Evolutionary conservation across 129 eudicot species (phyloP).

Genomic region (Dittrichia graveolens): DNA sequence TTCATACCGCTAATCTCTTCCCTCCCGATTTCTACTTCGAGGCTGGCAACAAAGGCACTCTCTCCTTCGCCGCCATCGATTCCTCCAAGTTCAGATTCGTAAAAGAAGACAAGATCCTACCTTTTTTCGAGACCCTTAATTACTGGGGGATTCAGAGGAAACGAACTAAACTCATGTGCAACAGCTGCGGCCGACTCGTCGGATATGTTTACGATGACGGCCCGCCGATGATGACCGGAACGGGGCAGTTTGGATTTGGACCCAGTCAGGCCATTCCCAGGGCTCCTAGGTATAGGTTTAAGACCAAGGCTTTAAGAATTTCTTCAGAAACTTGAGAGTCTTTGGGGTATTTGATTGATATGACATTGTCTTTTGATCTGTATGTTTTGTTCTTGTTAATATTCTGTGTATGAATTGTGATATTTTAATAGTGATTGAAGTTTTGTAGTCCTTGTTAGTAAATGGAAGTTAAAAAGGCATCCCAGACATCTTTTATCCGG

Average conservation of each 20-base stretch:
- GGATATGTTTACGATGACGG: slow-evolving; percentile 89
- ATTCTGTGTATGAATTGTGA: background rate
- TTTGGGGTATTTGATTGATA: slow-evolving; percentile 10
- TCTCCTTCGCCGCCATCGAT: slow-evolving; percentile 71
- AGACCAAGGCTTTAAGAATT: slow-evolving; percentile 55
- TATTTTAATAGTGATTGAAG: background rate
- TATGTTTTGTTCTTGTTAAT: slow-evolving; percentile 11
- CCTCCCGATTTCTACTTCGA: slow-evolving; percentile 91
- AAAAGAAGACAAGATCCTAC: slow-evolving; percentile 77
- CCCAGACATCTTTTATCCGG: too few relatives aligned
- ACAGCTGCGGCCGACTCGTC: slow-evolving; percentile 55
- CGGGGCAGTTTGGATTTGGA: slow-evolving; percentile 83
- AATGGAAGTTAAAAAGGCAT: too few relatives aligned
- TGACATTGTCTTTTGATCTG: background rate
- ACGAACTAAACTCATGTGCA: slow-evolving; percentile 71
- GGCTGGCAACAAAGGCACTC: slow-evolving; percentile 86
- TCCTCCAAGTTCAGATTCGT: slow-evolving; percentile 61
- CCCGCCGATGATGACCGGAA: slow-evolving; percentile 66
- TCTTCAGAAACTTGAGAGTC: slow-evolving; percentile 53
- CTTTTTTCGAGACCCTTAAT: slow-evolving; percentile 86
- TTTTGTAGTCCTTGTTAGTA: background rate
- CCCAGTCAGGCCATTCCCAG: slow-evolving; percentile 94
- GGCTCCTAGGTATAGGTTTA: slow-evolving; percentile 83
- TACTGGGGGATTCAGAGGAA: slow-evolving; percentile 98
- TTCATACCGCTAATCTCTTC: slow-evolving; percentile 54